phyloP scores from a whole-genome alignment of 495 filamentous ascomycete genomes.

The Cryomyces minteri region DNA sequence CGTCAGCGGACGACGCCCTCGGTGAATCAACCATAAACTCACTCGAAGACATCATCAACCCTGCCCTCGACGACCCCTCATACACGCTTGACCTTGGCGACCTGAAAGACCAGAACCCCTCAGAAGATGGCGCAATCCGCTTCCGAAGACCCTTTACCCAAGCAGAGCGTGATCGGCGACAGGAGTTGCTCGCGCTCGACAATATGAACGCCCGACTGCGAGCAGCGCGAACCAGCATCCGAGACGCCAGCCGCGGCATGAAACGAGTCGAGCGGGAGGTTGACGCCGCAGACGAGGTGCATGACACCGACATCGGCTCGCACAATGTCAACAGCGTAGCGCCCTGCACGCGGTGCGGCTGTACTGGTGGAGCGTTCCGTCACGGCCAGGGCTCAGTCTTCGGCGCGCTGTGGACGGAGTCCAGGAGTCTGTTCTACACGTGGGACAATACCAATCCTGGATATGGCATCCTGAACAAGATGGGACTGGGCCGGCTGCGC shows the following conservation, averaged over 20 bases:
- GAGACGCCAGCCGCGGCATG: conserved; percentile 19
- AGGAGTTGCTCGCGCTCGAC: conserved; percentile 16
- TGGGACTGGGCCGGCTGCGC: not conserved
- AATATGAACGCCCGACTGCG: conserved; percentile 19
- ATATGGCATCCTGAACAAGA: too few species aligned
- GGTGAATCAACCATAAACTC: conserved; percentile 46
- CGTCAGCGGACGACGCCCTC: conserved; percentile 17
- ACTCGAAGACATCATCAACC: conserved; percentile 33
- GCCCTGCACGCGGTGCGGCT: conserved; percentile 7
- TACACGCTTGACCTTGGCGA: not conserved
- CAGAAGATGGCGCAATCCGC: not conserved
- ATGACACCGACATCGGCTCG: not conserved
- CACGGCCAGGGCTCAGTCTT: not conserved
- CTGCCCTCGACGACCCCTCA: conserved; percentile 3
- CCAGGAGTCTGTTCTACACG: conserved; percentile 7
- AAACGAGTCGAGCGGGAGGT: conserved; percentile 17
- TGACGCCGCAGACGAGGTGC: conserved; percentile 5
- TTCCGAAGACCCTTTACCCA: conserved; percentile 1
- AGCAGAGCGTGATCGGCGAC: conserved; percentile 15
- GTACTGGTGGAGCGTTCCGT: not conserved
- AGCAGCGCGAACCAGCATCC: conserved; percentile 16
- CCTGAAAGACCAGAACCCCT: not conserved
- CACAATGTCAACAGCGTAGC: not conserved
- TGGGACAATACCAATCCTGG: not conserved
- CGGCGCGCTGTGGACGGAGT: conserved; percentile 1